Evolutionary conservation across 2,329 filamentous ascomycete genomes (phyloP).

Genomic region (Sarocladium oryzae): DNA sequence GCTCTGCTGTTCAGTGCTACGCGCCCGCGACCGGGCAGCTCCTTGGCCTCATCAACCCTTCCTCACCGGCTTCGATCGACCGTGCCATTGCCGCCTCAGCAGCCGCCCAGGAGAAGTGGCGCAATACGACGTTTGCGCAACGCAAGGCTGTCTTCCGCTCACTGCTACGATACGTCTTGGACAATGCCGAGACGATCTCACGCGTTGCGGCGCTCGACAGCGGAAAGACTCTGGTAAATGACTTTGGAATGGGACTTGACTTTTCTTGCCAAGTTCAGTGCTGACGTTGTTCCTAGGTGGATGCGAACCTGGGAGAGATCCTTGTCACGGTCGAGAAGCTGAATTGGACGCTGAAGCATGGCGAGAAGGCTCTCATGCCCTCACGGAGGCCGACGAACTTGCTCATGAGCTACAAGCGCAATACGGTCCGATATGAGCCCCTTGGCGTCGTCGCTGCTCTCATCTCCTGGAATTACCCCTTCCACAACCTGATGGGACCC

Average conservation of each 20-base stretch:
- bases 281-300: no score
- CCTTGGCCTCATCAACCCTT: slow-evolving; percentile 72
- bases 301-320: slow-evolving; percentile 90
- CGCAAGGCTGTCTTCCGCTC: slow-evolving; percentile 74
- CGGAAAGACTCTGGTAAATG: slow-evolving; percentile 81
- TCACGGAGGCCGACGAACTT: slow-evolving; percentile 77
- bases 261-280: no score
- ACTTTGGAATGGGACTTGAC: no score
- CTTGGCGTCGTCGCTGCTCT: slow-evolving; percentile 87
- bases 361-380: slow-evolving; percentile 70
- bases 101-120: slow-evolving; percentile 71
- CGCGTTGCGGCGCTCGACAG: slow-evolving; percentile 83
- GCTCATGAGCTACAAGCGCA: slow-evolving; percentile 92
- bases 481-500: slow-evolving; percentile 90
- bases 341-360: slow-evolving; percentile 87
- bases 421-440: slow-evolving; percentile 85
- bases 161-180: slow-evolving; percentile 74
- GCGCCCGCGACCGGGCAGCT: slow-evolving; percentile 83
- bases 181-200: slow-evolving; percentile 84
- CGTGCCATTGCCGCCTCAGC: slow-evolving; percentile 66
- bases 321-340: slow-evolving; percentile 91
- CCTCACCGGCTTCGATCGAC: slow-evolving; percentile 72
- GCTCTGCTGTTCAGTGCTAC: slow-evolving; percentile 72
- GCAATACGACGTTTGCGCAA: slow-evolving; percentile 67
- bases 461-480: slow-evolving; percentile 95